These are phyloP conservation scores for Fusarium sp. DNA, from an alignment of 2,329 filamentous ascomycete species.

Conservation along the genomic window DNA sequence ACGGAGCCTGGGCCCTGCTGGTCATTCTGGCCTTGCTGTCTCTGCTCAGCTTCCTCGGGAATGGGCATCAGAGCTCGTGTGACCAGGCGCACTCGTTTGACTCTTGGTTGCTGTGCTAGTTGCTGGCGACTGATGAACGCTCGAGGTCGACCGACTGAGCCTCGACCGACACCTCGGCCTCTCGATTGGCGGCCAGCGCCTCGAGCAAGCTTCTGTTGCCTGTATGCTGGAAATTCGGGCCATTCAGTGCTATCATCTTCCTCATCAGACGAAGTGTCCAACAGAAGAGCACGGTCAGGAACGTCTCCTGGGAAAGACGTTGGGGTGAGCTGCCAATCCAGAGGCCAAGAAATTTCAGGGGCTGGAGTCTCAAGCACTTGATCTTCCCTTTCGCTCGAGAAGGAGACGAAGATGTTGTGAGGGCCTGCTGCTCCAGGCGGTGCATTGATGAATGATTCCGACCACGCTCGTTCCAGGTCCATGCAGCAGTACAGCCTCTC, in stretches of 20 bases:
- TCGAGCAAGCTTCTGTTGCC: not conserved
- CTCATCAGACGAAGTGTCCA: conserved; percentile 24
- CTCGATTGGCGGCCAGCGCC: not conserved
- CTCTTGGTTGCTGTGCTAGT: conserved; percentile 9
- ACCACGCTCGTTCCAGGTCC: conserved; percentile 56
- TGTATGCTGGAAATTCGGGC: conserved; percentile 17
- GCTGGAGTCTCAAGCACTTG: not conserved
- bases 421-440: conserved; percentile 40
- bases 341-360: conserved; percentile 36
- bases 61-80: conserved; percentile 44
- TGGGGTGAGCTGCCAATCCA: conserved; percentile 38
- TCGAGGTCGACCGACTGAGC: not conserved
- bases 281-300: conserved; percentile 7
- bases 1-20: conserved; percentile 4
- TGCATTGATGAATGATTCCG: conserved; percentile 37
- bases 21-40: not conserved
- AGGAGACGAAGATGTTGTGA: conserved; percentile 45
- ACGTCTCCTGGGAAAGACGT: conserved; percentile 17
- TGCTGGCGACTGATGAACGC: conserved; percentile 8
- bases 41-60: conserved; percentile 1
- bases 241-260: conserved; percentile 27
- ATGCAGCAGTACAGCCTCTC: conserved; percentile 51
- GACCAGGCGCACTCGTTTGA: conserved; percentile 44
- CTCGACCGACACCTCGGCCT: conserved; percentile 1
- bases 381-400: conserved; percentile 25